Evolutionary conservation across 106 monocot species (phyloP).

Genomic region (Dioscorea zingiberensis): DNA sequence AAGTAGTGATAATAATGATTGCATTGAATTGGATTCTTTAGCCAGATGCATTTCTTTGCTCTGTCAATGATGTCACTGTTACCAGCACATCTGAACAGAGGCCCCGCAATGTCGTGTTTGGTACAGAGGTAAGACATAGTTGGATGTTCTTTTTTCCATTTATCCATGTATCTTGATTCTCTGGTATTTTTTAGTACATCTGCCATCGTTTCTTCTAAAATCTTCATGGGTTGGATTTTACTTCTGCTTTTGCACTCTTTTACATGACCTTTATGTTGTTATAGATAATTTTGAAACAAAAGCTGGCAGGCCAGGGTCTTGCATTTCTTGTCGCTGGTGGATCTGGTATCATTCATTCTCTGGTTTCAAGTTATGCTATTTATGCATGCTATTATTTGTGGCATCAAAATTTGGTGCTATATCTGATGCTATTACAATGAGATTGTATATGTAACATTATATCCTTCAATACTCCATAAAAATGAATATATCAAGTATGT

Average conservation of each 20-base stretch:
- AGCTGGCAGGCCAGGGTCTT: constrained; percentile 88
- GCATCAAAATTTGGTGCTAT: neutral
- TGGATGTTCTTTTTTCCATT: neutral
- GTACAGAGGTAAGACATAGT: constrained; percentile 59
- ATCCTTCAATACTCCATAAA: too few species aligned
- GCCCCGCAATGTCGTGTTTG: constrained; percentile 55
- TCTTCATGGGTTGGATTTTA: neutral
- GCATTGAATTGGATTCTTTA: constrained; percentile 38
- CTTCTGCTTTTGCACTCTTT: neutral
- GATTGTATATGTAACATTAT: neutral
- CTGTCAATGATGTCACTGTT: constrained; percentile 78
- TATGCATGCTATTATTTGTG: neutral
- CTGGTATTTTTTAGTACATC: neutral
- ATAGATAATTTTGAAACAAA: constrained; percentile 82
- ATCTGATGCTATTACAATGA: too few species aligned
- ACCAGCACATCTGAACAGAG: constrained; percentile 57
- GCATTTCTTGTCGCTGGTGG: constrained; percentile 89
- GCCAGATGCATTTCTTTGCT: constrained; percentile 99
- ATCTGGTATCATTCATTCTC: constrained; percentile 38
- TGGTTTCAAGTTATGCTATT: neutral
- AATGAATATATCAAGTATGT: too few species aligned
- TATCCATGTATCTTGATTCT: neutral
- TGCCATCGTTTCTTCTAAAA: neutral
- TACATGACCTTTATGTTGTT: neutral
- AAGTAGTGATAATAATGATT: neutral